These are phyloP conservation scores for Yamadazyma songkhlaensis DNA, from an alignment of 1,139 yeast genomes.

Conservation along the genomic window DNA sequence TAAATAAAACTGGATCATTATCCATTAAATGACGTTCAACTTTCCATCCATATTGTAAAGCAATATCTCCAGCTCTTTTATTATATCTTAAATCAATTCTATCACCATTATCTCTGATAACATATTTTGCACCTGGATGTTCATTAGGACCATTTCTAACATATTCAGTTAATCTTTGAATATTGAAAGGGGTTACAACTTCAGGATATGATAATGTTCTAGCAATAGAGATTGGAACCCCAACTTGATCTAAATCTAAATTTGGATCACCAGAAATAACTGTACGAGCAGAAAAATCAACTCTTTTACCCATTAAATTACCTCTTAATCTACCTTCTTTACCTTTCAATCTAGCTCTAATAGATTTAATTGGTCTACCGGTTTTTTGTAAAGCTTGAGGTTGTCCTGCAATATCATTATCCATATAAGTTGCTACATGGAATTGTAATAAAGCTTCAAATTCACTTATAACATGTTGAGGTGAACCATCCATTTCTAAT, in stretches of 20 bases:
- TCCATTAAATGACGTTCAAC: slow-evolving; percentile 98
- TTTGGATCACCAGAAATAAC: slow-evolving; percentile 99
- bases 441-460: slow-evolving; percentile 93
- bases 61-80: slow-evolving; percentile 97
- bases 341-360: slow-evolving; percentile 98
- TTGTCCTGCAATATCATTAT: slow-evolving; percentile 99
- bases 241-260: slow-evolving; percentile 95
- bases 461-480: slow-evolving; percentile 96
- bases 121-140: slow-evolving; percentile 99
- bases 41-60: slow-evolving; percentile 97
- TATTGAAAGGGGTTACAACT: slow-evolving; percentile 95
- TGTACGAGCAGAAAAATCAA: slow-evolving; percentile 97
- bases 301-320: slow-evolving; percentile 99
- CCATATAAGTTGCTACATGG: slow-evolving; percentile 99
- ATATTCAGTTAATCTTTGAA: slow-evolving; percentile 84
- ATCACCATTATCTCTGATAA: slow-evolving; percentile 96
- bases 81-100: slow-evolving; percentile 96
- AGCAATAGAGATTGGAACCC: slow-evolving; percentile 96
- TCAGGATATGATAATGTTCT: slow-evolving; percentile 95
- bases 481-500: slow-evolving; percentile 97
- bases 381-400: slow-evolving; percentile 98
- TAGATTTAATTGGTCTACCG: slow-evolving; percentile 97
- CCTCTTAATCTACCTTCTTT: slow-evolving; percentile 99
- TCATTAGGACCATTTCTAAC: slow-evolving; percentile 98
- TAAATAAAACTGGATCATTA: slow-evolving; percentile 94